Evolutionary conservation across 169 alveolate species (phyloP), one percentile per base, ranked within the genome.

Genomic region (Plasmodium relictum): DNA sequence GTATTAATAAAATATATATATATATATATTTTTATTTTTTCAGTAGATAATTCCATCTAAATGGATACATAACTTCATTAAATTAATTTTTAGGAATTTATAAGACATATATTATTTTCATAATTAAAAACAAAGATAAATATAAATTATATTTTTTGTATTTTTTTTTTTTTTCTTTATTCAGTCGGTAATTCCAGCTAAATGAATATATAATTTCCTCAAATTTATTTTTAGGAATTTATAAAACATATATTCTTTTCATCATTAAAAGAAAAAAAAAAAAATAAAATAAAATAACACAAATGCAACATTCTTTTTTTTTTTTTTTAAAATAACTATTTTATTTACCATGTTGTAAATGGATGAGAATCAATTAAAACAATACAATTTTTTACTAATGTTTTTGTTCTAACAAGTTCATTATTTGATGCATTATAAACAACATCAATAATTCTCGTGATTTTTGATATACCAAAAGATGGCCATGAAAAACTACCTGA

Each of bases 391-490:
- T 98, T 99, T 65, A 98, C 99, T 88, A 99, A 91, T 31, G 99
- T 98, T 96, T 98, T 98, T 56, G 99, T 99, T 86, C 99, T 98
- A 71, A 98, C 99, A 83, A 98, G 94, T 95, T 99, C 99, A 96
- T 99, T 99, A 96, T 98, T 98, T 91, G 99, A 97, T 66, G 99
- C 99, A 90, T 99, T 98, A 97, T 98, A 99, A 70, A 98, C 99
- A 88, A 98, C 99, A 76, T 98, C 99, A 94, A 98, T 85, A 91
- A 99, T 95, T 96, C 99, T 98, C 74, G 99, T 95, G 94, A 97
- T 97, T 48, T 97, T 76, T 45, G 97, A 86, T 54, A 93, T 83
- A 10, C 95, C 97, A 93, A 94, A 99, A 58, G 99, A 91, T 24
- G 98, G 98, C 99, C 99, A 98, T 62, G 99, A 94, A 91, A 95